Evolutionary conservation across 768 basidiomycete species (phyloP).

Genomic region (Podaxis sp.): DNA sequence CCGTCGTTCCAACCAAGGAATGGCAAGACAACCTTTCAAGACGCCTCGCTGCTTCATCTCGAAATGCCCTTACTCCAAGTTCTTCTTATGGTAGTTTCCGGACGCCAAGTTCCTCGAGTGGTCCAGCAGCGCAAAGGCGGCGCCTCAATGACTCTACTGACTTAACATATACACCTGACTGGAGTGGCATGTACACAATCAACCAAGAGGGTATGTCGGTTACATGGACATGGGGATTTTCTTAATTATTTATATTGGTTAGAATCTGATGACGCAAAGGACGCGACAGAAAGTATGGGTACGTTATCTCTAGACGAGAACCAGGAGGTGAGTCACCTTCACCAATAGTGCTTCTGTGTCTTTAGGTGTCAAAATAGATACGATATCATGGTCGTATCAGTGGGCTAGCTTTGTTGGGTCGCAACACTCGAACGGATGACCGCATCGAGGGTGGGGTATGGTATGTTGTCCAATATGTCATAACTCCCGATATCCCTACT

Average conservation of each 20-base stretch:
- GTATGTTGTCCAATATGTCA: slow-evolving; percentile 28
- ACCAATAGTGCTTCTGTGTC: background rate
- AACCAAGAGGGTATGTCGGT: slow-evolving; percentile 28
- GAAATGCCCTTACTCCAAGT: slow-evolving; percentile 15
- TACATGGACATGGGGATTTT: background rate
- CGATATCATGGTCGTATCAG: slow-evolving; percentile 80
- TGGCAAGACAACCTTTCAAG: slow-evolving; percentile 75
- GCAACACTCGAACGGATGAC: slow-evolving; percentile 60
- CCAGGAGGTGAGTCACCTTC: slow-evolving; percentile 48
- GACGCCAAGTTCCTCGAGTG: slow-evolving; percentile 13
- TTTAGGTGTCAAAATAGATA: slow-evolving; percentile 40
- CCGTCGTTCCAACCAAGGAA: slow-evolving; percentile 63
- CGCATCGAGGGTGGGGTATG: slow-evolving; percentile 68
- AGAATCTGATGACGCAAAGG: slow-evolving; percentile 35
- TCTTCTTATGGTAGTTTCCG: slow-evolving; percentile 17
- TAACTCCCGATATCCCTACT: background rate
- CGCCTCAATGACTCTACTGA: slow-evolving; percentile 34
- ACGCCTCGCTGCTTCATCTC: slow-evolving; percentile 37
- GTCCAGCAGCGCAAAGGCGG: slow-evolving; percentile 36
- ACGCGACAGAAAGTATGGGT: slow-evolving; percentile 56
- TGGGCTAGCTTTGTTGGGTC: slow-evolving; percentile 71
- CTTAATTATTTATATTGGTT: background rate
- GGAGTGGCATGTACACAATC: slow-evolving; percentile 59
- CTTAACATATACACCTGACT: slow-evolving; percentile 32
- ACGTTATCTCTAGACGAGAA: slow-evolving; percentile 74